Evolutionary conservation across 2,329 filamentous ascomycete species (phyloP).

Genomic region (Aureobasidium sp.): DNA sequence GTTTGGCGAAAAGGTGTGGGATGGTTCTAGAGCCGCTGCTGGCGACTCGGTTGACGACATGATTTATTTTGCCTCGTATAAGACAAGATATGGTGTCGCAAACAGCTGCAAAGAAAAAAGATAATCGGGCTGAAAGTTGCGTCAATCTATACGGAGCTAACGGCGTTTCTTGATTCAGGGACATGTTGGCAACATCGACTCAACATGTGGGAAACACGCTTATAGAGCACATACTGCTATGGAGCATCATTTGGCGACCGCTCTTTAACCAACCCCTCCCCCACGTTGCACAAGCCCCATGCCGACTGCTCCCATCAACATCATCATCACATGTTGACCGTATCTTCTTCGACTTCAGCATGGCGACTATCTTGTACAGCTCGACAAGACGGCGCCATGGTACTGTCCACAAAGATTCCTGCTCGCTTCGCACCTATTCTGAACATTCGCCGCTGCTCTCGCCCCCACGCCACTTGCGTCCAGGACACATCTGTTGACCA

Average conservation of each 20-base stretch:
- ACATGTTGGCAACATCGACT: not conserved
- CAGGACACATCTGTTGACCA: not conserved
- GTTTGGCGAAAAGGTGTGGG: constrained; percentile 27
- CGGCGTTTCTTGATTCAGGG: constrained; percentile 9
- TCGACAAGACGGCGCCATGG: not conserved
- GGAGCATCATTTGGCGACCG: not conserved
- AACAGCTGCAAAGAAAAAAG: constrained; percentile 8
- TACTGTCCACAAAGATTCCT: not conserved
- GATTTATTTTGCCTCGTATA: not conserved
- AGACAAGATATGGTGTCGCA: not conserved
- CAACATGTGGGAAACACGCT: not conserved
- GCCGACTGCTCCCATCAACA: not conserved
- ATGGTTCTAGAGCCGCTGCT: constrained; percentile 22
- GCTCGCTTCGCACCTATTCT: not conserved
- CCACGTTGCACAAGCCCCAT: constrained; percentile 8
- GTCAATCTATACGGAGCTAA: constrained; percentile 6
- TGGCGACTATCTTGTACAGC: not conserved
- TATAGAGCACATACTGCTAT: not conserved
- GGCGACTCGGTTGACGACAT: constrained; percentile 15
- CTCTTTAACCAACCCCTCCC: not conserved
- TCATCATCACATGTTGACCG: not conserved
- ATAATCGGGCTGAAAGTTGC: not conserved
- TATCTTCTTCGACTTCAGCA: not conserved
- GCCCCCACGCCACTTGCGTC: not conserved
- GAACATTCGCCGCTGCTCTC: not conserved